A percentile compares a stretch with the other conserved stretches of the same genome.
phyloP scores from a whole-genome alignment of 2,329 filamentous ascomycete species.

The Macrophomina phaseolina region DNA sequence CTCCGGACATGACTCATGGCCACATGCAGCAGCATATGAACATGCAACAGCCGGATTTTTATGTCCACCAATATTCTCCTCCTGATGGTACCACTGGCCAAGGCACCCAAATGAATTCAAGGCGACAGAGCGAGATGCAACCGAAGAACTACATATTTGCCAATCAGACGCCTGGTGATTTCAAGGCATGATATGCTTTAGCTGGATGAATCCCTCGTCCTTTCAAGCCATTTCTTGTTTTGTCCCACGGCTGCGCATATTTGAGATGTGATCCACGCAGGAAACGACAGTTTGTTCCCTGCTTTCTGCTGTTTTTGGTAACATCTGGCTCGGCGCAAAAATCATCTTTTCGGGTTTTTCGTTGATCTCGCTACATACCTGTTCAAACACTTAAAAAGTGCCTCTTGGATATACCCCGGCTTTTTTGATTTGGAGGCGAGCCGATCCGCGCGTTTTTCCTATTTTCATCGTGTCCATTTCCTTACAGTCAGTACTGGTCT shows the following conservation, averaged over 20 bases:
- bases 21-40: conserved; percentile 22
- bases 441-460: conserved; percentile 26
- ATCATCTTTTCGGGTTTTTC: conserved; percentile 20
- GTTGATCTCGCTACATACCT: conserved; percentile 26
- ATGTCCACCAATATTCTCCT: conserved; percentile 56
- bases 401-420: conserved; percentile 29
- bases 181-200: conserved; percentile 34
- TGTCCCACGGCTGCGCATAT: conserved; percentile 6
- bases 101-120: conserved; percentile 31
- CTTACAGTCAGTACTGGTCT: conserved; percentile 15
- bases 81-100: conserved; percentile 33
- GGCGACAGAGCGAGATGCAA: conserved; percentile 37
- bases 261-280: conserved; percentile 15
- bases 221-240: conserved; percentile 15
- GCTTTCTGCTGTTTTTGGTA: conserved; percentile 18
- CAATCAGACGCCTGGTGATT: conserved; percentile 54
- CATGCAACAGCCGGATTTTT: conserved; percentile 45
- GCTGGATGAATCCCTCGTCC: neutral
- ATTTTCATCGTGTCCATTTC: conserved; percentile 6
- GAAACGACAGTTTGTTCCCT: conserved; percentile 18
- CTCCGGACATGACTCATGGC: conserved; percentile 4
- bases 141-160: conserved; percentile 56
- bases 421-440: conserved; percentile 26
- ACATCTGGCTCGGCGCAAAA: conserved; percentile 19
- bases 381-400: conserved; percentile 24